phyloP scores from a whole-genome alignment of 2,329 filamentous ascomycete genomes.

The Neodidymelliopsis sp. region DNA sequence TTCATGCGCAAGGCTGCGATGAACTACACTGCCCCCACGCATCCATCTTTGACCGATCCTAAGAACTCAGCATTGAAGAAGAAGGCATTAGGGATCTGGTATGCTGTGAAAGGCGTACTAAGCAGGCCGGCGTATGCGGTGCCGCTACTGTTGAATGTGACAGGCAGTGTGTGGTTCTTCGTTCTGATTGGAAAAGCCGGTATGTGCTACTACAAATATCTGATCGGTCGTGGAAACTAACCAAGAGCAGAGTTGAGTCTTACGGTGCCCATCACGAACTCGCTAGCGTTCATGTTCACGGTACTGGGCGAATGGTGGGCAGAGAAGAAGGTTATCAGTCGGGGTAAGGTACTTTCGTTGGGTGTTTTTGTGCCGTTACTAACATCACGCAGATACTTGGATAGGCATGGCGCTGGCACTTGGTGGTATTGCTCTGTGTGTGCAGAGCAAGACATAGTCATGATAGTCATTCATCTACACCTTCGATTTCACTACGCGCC shows the following conservation, averaged over 20 bases:
- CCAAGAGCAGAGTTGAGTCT: conserved; percentile 77
- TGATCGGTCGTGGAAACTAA: conserved; percentile 9
- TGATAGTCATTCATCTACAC: neutral
- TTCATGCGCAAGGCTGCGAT: conserved; percentile 90
- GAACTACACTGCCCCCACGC: conserved; percentile 67
- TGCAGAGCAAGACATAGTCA: conserved; percentile 62
- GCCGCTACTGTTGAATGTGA: conserved; percentile 85
- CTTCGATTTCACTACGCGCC: conserved; percentile 5
- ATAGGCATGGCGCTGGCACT: conserved; percentile 82
- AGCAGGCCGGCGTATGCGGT: conserved; percentile 83
- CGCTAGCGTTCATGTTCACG: conserved; percentile 93
- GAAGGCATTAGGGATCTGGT: conserved; percentile 71
- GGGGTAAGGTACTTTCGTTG: conserved; percentile 64
- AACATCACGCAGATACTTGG: conserved; percentile 71
- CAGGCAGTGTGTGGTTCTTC: conserved; percentile 97
- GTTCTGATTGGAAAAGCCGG: conserved; percentile 90
- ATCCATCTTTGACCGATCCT: conserved; percentile 44
- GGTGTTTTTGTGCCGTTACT: conserved; percentile 2
- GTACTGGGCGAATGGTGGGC: conserved; percentile 95
- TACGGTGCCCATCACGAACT: conserved; percentile 94
- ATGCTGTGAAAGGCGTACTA: conserved; percentile 79
- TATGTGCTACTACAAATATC: conserved; percentile 55
- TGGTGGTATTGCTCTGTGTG: conserved; percentile 82
- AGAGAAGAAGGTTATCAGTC: conserved; percentile 86
- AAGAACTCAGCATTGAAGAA: conserved; percentile 66